A percentile compares a stretch with the other conserved stretches of the same genome.
phyloP scores from a whole-genome alignment of 2,329 filamentous ascomycete species.

The Neopestalotiopsis clavispora region DNA sequence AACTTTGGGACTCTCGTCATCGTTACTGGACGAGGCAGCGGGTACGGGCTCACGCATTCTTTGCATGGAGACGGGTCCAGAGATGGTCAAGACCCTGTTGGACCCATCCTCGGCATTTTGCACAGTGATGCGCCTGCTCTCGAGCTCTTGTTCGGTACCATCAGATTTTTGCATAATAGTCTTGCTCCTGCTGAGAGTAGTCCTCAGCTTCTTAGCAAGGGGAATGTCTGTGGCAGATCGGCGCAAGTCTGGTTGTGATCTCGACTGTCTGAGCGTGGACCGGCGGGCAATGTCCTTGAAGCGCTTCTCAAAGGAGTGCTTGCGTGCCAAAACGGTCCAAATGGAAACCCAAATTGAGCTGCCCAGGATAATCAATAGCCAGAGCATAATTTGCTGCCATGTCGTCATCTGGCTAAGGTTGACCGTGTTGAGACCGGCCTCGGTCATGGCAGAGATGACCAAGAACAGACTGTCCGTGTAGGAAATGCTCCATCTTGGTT shows the following conservation, averaged over 20 bases:
- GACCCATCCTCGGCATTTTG: slow-evolving; percentile 4
- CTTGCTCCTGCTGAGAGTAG: slow-evolving; percentile 11
- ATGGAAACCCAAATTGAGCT: slow-evolving; percentile 71
- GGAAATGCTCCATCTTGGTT: slow-evolving; percentile 53
- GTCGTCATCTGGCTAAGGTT: slow-evolving; percentile 68
- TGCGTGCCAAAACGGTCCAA: slow-evolving; percentile 65
- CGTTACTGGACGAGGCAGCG: too few relatives aligned
- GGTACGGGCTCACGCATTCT: slow-evolving; percentile 15
- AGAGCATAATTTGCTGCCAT: slow-evolving; percentile 71
- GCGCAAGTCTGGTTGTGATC: background rate
- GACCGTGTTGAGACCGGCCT: slow-evolving; percentile 71
- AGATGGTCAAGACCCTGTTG: slow-evolving; percentile 13
- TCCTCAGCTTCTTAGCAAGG: slow-evolving; percentile 15
- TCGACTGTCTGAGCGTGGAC: slow-evolving; percentile 36
- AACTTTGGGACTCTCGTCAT: background rate
- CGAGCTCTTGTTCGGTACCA: background rate
- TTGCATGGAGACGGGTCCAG: slow-evolving; percentile 16
- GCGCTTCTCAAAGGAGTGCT: slow-evolving; percentile 64
- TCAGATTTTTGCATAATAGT: background rate
- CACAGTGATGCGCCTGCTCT: background rate
- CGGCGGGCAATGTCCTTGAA: slow-evolving; percentile 58
- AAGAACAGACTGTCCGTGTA: slow-evolving; percentile 73
- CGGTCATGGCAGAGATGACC: slow-evolving; percentile 68
- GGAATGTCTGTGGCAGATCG: slow-evolving; percentile 14
- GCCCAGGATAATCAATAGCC: slow-evolving; percentile 68